These are phyloP conservation scores for Fraxinus sp. DNA, from an alignment of 305 asterid genomes.

Conservation along the genomic window DNA sequence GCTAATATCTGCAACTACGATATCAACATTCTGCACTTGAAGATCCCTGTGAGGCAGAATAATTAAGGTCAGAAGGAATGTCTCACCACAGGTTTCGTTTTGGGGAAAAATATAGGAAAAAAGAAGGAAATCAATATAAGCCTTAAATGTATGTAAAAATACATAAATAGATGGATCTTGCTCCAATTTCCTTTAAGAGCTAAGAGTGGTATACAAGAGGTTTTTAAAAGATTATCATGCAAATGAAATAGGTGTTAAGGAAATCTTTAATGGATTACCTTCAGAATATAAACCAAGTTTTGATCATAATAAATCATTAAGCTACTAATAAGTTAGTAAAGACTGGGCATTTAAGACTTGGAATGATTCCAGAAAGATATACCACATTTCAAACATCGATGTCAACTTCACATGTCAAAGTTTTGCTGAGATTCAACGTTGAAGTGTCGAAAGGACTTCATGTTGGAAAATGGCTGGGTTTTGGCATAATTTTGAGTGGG, in stretches of 20 bases:
- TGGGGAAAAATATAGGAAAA: not conserved
- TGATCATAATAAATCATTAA: not conserved
- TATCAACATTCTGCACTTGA: conserved; percentile 68
- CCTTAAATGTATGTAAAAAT: not conserved
- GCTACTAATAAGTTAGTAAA: not conserved
- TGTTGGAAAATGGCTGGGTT: not conserved
- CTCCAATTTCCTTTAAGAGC: not conserved
- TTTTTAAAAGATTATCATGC: not conserved
- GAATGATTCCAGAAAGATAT: not conserved
- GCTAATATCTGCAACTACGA: conserved; percentile 76
- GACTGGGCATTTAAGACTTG: not conserved
- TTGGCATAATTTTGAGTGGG: not conserved
- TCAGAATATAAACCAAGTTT: not conserved
- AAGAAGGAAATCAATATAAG: not conserved
- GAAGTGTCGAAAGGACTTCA: too few relatives aligned
- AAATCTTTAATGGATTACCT: not conserved
- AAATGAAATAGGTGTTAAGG: not conserved
- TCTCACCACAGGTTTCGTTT: not conserved
- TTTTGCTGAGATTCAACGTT: not conserved
- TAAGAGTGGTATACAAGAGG: not conserved
- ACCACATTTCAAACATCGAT: not conserved
- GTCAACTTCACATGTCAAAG: not conserved
- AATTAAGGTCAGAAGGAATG: not conserved
- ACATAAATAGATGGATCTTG: not conserved
- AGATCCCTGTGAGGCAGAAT: conserved; percentile 45